These are phyloP conservation scores for Podosphaera aphanis DNA, from an alignment of 2,329 filamentous ascomycete genomes.

Conservation along the genomic window DNA sequence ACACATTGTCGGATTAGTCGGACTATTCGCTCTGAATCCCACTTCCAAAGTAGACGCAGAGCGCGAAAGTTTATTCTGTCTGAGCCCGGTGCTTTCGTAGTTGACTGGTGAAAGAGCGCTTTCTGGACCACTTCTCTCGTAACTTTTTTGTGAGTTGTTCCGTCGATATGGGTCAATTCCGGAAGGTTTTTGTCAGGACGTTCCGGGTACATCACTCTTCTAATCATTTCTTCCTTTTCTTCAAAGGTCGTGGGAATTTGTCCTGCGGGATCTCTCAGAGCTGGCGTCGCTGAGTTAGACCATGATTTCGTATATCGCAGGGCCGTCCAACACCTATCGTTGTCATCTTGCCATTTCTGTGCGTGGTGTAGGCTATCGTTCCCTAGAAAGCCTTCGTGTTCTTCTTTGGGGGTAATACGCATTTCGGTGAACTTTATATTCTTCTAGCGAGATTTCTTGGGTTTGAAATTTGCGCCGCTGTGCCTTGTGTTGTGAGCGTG, in stretches of 20 bases:
- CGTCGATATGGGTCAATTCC: not conserved
- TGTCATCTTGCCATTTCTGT: not conserved
- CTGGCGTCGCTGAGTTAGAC: not conserved
- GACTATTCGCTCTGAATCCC: not conserved
- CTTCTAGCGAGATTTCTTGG: not conserved
- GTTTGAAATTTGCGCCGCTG: not conserved
- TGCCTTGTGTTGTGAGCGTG: not conserved
- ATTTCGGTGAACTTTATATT: not conserved
- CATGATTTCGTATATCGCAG: not conserved
- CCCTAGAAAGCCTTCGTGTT: no score
- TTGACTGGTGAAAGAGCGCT: not conserved
- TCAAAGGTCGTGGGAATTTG: not conserved
- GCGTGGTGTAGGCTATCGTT: no score
- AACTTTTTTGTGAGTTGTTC: not conserved
- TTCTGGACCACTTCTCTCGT: not conserved
- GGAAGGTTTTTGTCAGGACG: no score
- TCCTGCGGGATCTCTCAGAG: not conserved
- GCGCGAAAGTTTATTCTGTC: slow-evolving; percentile 1
- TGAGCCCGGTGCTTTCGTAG: not conserved
- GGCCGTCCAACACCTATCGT: not conserved
- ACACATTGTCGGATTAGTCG: not conserved
- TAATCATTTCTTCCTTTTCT: slow-evolving; percentile 1
- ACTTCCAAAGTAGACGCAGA: not conserved
- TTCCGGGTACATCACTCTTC: not conserved
- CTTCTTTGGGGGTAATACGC: not conserved